These are phyloP conservation scores for Periconia digitata DNA, from an alignment of 2,329 filamentous ascomycete species.

Conservation along the genomic window DNA sequence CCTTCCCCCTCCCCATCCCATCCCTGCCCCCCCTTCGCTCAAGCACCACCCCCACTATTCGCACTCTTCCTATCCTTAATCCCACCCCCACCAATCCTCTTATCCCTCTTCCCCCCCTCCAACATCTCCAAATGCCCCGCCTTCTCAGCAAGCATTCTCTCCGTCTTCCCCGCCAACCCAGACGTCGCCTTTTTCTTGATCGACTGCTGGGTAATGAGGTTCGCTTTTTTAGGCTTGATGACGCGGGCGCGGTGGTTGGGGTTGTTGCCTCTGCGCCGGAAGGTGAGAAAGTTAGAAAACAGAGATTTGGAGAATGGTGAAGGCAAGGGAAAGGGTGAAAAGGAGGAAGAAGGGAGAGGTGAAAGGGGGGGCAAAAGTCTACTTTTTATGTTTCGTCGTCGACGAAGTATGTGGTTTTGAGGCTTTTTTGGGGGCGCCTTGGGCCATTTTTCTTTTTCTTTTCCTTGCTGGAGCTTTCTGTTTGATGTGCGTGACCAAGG, in stretches of 20 bases:
- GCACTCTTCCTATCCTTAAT: constrained; percentile 11
- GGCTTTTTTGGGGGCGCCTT: constrained; percentile 52
- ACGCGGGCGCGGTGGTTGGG: constrained; percentile 62
- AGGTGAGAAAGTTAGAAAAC: no score
- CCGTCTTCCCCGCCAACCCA: constrained; percentile 66
- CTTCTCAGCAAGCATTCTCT: constrained; percentile 65
- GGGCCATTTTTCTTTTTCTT: constrained; percentile 44
- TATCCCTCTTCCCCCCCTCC: constrained; percentile 64
- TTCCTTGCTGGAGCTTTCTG: no score
- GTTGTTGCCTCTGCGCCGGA: constrained; percentile 41
- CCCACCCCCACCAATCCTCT: constrained; percentile 23
- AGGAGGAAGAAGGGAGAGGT: not conserved
- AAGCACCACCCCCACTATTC: not conserved
- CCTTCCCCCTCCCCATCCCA: not conserved
- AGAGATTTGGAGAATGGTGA: no score
- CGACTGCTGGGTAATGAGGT: constrained; percentile 61
- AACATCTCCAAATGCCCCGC: constrained; percentile 72
- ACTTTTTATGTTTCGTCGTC: no score
- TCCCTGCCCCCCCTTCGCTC: not conserved
- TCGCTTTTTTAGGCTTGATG: constrained; percentile 68
- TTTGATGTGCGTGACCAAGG: not conserved
- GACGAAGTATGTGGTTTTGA: constrained; percentile 39
- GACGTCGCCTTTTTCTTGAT: constrained; percentile 67
- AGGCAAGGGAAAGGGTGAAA: constrained; percentile 2
- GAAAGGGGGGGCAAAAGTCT: constrained; percentile 12